Evolutionary conservation across 345 rosid species (phyloP).

Genomic region (Cardiospermum halicacabum): DNA sequence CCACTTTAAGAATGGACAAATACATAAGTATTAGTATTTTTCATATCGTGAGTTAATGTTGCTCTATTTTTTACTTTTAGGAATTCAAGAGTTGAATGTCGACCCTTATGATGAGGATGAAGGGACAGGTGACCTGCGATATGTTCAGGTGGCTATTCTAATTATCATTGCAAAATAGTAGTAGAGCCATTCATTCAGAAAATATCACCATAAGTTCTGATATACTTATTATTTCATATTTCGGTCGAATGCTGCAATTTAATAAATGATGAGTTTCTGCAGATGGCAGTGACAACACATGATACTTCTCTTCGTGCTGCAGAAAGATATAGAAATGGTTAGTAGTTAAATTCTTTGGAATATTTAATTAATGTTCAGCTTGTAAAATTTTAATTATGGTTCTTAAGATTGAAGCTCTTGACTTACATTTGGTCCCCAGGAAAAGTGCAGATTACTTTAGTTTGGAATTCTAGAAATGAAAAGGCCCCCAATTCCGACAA

Average conservation of each 20-base stretch:
- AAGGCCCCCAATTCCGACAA: conserved; percentile 56
- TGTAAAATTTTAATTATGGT: not conserved
- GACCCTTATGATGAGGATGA: conserved; percentile 80
- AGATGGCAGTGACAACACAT: conserved; percentile 94
- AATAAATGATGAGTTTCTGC: conserved; percentile 22
- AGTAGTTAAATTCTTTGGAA: conserved; percentile 12
- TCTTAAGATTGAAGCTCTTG: conserved; percentile 11
- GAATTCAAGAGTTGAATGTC: conserved; percentile 57
- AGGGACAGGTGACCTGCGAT: conserved; percentile 81
- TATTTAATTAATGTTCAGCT: conserved; percentile 6
- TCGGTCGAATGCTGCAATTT: conserved; percentile 6
- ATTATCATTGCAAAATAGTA: not conserved
- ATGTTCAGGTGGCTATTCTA: conserved; percentile 64
- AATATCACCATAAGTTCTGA: not conserved
- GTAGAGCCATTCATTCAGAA: not conserved
- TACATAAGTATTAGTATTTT: not conserved
- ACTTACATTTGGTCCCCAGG: conserved; percentile 38
- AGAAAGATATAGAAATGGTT: conserved; percentile 82
- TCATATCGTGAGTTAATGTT: not conserved
- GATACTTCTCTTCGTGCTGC: conserved; percentile 71
- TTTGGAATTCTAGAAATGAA: conserved; percentile 95
- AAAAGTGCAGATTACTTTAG: conserved; percentile 79
- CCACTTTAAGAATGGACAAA: not conserved
- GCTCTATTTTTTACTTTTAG: conserved; percentile 24
- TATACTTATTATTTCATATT: conserved; percentile 11